phyloP scores from a whole-genome alignment of 371 early-diverging fungal genomes.

The Sporodiniella umbellata region DNA sequence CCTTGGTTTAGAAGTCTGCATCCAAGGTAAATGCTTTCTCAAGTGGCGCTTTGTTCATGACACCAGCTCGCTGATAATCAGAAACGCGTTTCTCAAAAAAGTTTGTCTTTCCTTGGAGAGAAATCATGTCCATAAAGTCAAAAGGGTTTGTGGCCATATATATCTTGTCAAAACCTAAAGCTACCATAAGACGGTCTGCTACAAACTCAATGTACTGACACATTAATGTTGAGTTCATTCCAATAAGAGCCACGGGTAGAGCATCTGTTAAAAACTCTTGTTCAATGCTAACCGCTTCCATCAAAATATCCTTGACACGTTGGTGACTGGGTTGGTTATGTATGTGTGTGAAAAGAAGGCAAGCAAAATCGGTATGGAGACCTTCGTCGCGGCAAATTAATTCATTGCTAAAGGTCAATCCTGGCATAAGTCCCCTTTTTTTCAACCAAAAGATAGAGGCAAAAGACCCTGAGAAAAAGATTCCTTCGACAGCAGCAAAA shows the following conservation, averaged over 20 bases:
- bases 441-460: conserved; percentile 99
- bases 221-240: conserved; percentile 98
- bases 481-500: conserved; percentile 99
- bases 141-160: conserved; percentile 97
- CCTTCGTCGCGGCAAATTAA: conserved; percentile 99
- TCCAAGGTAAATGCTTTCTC: conserved; percentile 80
- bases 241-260: conserved; percentile 95
- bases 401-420: conserved; percentile 99
- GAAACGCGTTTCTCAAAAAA: conserved; percentile 99
- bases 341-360: conserved; percentile 91
- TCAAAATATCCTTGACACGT: conserved; percentile 79
- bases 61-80: conserved; percentile 98
- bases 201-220: conserved; percentile 99
- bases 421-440: conserved; percentile 99
- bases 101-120: conserved; percentile 99
- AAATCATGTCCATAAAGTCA: conserved; percentile 99
- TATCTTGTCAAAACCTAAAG: conserved; percentile 87
- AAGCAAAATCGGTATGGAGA: conserved; percentile 99
- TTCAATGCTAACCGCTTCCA: conserved; percentile 96
- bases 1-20: conserved; percentile 85
- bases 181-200: conserved; percentile 94
- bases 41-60: conserved; percentile 73
- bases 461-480: conserved; percentile 99
- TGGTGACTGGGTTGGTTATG: conserved; percentile 75
- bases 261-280: conserved; percentile 96